Evolutionary conservation across 768 basidiomycete species (phyloP), one percentile per base, ranked within the genome.

Genomic region (Gautieria morchelliformis): DNA sequence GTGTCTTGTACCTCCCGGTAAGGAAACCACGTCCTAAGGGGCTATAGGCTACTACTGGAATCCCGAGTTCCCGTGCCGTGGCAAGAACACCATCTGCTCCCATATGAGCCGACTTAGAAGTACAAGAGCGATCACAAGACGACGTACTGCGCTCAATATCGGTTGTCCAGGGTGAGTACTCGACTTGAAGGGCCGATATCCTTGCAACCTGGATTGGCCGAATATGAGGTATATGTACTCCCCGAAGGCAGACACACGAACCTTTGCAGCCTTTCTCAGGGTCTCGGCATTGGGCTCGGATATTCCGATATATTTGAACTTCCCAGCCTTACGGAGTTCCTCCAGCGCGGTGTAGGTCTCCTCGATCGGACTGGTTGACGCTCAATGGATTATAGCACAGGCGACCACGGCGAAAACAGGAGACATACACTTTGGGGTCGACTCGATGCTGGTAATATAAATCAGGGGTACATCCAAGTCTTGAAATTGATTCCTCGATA

Each of bases 21-120:
- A 72, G 58, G 46, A 71, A 62, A 9, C 71, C 71, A 46, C 66
- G 66, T 8, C 68, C 70, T 8, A 71, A 63, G 3, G 71, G 72
- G 6, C 74, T 71, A 63, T 74, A 77, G 17, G 75, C 74, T 53
- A 74, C 63, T 52, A 77, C 63, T 4, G 67, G 60, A 27, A 77
- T 67, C 30, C 74, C 75, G 19, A 76, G 67, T 60, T 78, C 76
- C 15, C 68, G 65, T 4, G 71, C 71, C 15, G 70, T 60, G 12
- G 67, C 63, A 12, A 58, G 50, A 5, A 58, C 40, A 30, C 57
- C 57, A 45, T 58, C 57, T 58, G 52, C 41, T 9, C 12, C 17
- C 41, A 49, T 20, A 22, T 41, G 51, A 40, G 17, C 8, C 5
- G 12, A 22, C 32, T 20, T 48, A 30, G 15, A 22, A 33, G 6